Percentiles rank a stretch among this genome's conserved stretches.
Evolutionary conservation across 768 basidiomycete species (phyloP).

Genomic region (Xerocomus brunneocitrinus): DNA sequence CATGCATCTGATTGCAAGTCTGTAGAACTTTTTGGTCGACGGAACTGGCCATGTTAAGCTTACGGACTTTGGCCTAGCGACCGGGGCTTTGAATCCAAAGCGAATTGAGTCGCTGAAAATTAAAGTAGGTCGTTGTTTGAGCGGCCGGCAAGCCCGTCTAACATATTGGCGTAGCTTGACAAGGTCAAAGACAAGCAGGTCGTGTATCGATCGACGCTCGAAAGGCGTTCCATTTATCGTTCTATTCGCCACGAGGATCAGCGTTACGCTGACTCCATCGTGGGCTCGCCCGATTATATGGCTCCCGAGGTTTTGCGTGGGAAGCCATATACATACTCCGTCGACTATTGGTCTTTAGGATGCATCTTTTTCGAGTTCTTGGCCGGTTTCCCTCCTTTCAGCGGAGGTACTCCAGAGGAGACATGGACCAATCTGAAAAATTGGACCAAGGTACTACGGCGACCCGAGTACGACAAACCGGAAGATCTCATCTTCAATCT

Average conservation of each 20-base stretch:
- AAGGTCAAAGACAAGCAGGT: conserved; percentile 93
- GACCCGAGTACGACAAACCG: conserved; percentile 92
- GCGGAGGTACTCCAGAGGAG: conserved; percentile 91
- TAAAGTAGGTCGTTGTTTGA: conserved; percentile 50
- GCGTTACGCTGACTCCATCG: conserved; percentile 94
- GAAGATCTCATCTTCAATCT: conserved; percentile 98
- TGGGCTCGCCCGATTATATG: conserved; percentile 99
- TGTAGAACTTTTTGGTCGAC: conserved; percentile 94
- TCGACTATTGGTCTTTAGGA: conserved; percentile 98
- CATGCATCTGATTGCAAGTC: background rate
- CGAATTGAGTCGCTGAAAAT: conserved; percentile 92
- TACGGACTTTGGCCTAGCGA: conserved; percentile 96
- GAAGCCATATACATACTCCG: conserved; percentile 91
- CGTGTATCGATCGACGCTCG: conserved; percentile 86
- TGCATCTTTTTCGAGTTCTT: conserved; percentile 98
- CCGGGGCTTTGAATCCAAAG: conserved; percentile 90
- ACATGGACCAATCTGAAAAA: conserved; percentile 99
- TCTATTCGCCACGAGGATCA: conserved; percentile 87
- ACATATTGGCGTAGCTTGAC: conserved; percentile 60
- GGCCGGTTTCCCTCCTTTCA: conserved; percentile 97
- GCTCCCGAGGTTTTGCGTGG: conserved; percentile 90
- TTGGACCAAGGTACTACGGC: conserved; percentile 87
- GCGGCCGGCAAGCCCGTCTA: background rate
- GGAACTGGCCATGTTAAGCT: conserved; percentile 94
- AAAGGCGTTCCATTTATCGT: conserved; percentile 91